Percentiles rank a stretch among this genome's conserved stretches.
phyloP scores from a whole-genome alignment of 2,329 filamentous ascomycete species.

The Zasmidium angulare region DNA sequence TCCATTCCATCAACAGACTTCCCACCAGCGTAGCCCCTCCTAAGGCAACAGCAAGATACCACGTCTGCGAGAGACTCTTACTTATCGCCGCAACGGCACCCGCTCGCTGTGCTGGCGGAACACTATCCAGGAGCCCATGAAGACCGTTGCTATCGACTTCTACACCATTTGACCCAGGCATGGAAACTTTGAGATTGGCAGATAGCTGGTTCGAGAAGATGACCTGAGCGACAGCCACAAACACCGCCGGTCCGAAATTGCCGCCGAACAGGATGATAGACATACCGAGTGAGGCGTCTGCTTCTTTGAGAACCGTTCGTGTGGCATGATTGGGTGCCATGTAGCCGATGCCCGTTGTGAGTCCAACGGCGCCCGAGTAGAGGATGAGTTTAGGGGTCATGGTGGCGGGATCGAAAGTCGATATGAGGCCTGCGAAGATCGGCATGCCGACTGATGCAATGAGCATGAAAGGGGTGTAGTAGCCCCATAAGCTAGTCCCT shows the following conservation, averaged over 20 bases:
- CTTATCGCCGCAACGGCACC: not conserved
- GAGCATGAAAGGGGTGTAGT: slow-evolving; percentile 4
- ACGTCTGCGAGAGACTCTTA: not conserved
- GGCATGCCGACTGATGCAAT: not conserved
- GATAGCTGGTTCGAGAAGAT: not conserved
- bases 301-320: not conserved
- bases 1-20: not conserved
- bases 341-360: not conserved
- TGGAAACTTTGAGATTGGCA: not conserved
- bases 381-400: not conserved
- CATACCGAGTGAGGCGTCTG: not conserved
- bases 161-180: not conserved
- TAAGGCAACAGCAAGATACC: slow-evolving; percentile 1
- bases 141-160: not conserved
- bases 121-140: not conserved
- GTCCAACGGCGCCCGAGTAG: not conserved
- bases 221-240: not conserved
- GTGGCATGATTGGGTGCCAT: not conserved
- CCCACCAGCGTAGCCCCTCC: not conserved
- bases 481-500: not conserved
- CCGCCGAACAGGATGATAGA: not conserved
- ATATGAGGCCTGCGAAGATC: slow-evolving; percentile 1
- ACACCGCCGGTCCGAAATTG: not conserved
- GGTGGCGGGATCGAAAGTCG: not conserved
- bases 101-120: not conserved